phyloP scores from a whole-genome alignment of 345 rosid species.

The Firmiana major region DNA sequence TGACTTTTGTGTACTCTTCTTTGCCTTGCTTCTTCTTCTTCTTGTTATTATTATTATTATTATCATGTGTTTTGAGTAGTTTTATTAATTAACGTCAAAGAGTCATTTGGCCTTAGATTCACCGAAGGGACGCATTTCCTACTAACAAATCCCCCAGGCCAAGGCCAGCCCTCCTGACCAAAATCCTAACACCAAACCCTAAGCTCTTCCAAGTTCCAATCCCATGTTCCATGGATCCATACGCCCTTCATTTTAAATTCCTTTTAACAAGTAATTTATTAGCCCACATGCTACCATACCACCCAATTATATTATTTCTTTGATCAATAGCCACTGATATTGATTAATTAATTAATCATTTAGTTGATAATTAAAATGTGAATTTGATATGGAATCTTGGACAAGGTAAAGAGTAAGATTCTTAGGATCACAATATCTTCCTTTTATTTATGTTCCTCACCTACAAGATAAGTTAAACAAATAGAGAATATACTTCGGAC shows the following conservation, averaged over 20 bases:
- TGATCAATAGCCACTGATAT: neutral
- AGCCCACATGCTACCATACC: too few species aligned
- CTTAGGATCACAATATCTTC: conserved; percentile 28
- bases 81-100: conserved; percentile 1
- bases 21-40: too few species aligned
- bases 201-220: neutral
- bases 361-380: neutral
- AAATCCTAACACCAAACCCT: neutral
- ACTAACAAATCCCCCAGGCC: neutral
- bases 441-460: neutral
- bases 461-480: conserved; percentile 23
- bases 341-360: neutral
- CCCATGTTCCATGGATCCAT: conserved; percentile 27
- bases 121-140: conserved; percentile 21
- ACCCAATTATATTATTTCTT: too few species aligned
- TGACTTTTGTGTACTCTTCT: conserved; percentile 10
- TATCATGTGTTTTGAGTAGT: neutral
- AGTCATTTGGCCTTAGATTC: conserved; percentile 30
- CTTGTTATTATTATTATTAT: too few species aligned
- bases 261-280: neutral
- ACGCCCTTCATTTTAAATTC: neutral
- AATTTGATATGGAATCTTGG: conserved; percentile 24
- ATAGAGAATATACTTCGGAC: conserved; percentile 28
- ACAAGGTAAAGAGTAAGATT: conserved; percentile 24
- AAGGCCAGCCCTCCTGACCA: too few species aligned